Percentiles rank a stretch among this genome's conserved stretches.
These are phyloP conservation scores for Neoboletus brunneissimus DNA, from an alignment of 768 basidiomycete genomes.

Conservation along the genomic window DNA sequence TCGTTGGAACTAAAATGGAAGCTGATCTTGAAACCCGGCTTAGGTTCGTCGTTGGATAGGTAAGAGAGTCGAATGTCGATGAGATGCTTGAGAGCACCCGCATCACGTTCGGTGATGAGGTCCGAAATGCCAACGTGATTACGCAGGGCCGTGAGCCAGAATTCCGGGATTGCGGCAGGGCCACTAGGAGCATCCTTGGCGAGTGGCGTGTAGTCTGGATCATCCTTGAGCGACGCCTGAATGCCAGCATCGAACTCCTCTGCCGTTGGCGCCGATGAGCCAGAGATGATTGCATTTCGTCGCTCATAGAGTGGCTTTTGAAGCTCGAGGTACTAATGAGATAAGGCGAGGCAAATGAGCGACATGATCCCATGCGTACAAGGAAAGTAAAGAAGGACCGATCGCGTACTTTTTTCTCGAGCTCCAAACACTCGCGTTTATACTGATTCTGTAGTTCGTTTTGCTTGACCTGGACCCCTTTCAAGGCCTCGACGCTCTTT, in stretches of 20 bases:
- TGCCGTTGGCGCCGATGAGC: slow-evolving; percentile 63
- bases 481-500: slow-evolving; percentile 84
- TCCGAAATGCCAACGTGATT: slow-evolving; percentile 87
- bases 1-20: slow-evolving; percentile 84
- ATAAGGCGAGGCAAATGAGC: slow-evolving; percentile 4
- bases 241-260: slow-evolving; percentile 86
- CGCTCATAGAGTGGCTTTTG: slow-evolving; percentile 85
- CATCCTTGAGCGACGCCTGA: slow-evolving; percentile 68
- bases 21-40: slow-evolving; percentile 88
- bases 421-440: slow-evolving; percentile 91
- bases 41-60: slow-evolving; percentile 56
- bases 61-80: slow-evolving; percentile 80
- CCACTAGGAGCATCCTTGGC: slow-evolving; percentile 47
- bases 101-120: slow-evolving; percentile 92
- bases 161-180: slow-evolving; percentile 70
- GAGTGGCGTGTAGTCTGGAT: slow-evolving; percentile 64
- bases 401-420: slow-evolving; percentile 85
- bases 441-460: slow-evolving; percentile 86
- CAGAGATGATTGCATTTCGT: slow-evolving; percentile 79
- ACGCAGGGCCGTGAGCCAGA: slow-evolving; percentile 96
- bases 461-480: slow-evolving; percentile 92
- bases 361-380: slow-evolving; percentile 11
- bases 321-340: slow-evolving; percentile 64
- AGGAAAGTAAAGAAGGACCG: slow-evolving; percentile 1
- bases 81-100: slow-evolving; percentile 77